Evolutionary conservation across 257 asterid species (phyloP), one percentile per base, ranked within the genome.

Genomic region (Ophiorrhiza pumila): DNA sequence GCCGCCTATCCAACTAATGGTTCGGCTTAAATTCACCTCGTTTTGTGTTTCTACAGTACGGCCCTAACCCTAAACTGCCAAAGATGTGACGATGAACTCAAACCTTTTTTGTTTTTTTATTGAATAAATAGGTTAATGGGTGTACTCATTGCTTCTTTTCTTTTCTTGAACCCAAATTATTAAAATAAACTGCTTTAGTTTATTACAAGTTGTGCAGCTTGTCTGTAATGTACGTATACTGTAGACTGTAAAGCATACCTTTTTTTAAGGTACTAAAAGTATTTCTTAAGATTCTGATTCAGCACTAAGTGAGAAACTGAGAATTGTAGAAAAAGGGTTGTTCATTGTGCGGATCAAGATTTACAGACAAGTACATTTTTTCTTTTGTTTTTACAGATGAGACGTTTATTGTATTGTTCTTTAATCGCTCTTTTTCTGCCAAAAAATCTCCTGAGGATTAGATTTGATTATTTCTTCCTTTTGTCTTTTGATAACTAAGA

Each of bases 341-440:
- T 84, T 84, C 80, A 32, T 65, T 80, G 87, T 78, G 84, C 80
- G 55, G 62, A 73, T 64, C 85, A 31, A 82, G 79, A 72, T 58
- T 61, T n/a, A n/a, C n/a, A n/a, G 37, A 29, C 46, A 82, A 85
- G 89, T 85, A 85, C 89, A 78, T 43, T 32, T 42, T 67, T 59
- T 25, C 34, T 72, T 37, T 70, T 25, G 52, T n/a, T n/a, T n/a
- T n/a, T n/a, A n/a, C n/a, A n/a, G n/a, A n/a, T n/a, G 63, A 2
- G n/a, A n/a, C 43, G 34, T 56, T 55, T 57, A 25, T 64, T 60
- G 27, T 34, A 5, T 47, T 55, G 9, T 39, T 71, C 15, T 56
- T 71, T 53, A 53, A 8, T 56, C 57, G 23, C 74, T 46, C 34
- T 15, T 34, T 47, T 31, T 46, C 52, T 22, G 27, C 58, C 25